Evolutionary conservation across 441 rosid species (phyloP), one percentile per base, ranked within the genome.

Genomic region (Capsella rubella): DNA sequence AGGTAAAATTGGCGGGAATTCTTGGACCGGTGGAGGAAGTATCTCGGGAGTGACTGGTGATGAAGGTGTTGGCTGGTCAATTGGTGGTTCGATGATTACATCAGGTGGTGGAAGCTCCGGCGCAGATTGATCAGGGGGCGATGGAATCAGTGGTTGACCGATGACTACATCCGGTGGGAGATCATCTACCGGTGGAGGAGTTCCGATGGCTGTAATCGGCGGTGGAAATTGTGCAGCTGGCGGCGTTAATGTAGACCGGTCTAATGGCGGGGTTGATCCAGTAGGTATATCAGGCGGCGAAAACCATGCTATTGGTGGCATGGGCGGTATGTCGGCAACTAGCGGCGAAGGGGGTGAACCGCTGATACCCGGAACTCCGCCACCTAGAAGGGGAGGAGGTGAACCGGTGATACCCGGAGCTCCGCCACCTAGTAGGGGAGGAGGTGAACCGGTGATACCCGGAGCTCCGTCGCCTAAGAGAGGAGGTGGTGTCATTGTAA

Each of bases 261-360:
- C 75, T 69, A 69, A 35, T 55, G 75, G 79, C 11, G 79, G 75
- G 32, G 71, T 47, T 15, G 79, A 56, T 29, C 31, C 27, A 10
- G 25, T 54, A 43, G 61, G 35, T 45, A 3, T 5, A 45, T 54
- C 59, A 8, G 70, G 79, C 3, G 79, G 75, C 3, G 79, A 69
- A 61, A 69, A 46, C 75, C 75, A 63, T 53, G 79, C n/a, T 9
- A 76, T 37, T 54, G 70, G 74, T 54, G 79, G 45, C 51, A 75
- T 35, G 6, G 79, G 74, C 1, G 70, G 79, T 16, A 75, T 1
- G 14, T 75, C 71, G 8, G 58, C 14, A 0, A 69, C 65, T 40
- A 69, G 27, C 1, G 69, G 69, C 1, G 71, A 53, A 39, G 78
- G 53, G 40, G 78, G 25, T 59, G 39, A 0, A 0, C 12, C 29